Conservation (phyloP, 768 basidiomycete species). For the Boletus sensibilis region DNA sequence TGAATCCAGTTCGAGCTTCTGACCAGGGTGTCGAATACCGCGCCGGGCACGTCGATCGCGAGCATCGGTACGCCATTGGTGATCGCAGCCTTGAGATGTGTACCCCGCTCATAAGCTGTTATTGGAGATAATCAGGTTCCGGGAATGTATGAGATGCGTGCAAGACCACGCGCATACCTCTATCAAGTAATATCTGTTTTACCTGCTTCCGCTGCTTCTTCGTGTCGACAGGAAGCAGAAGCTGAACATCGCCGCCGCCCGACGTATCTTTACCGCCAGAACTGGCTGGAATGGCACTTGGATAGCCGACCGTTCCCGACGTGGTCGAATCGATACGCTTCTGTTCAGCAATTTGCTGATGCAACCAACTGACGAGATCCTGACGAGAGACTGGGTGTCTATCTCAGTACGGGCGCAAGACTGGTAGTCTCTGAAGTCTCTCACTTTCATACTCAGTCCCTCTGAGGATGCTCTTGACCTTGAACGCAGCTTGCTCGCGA, state of each 20-base stretch:
- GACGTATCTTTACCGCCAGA: constrained; percentile 37
- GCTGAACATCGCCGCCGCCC: constrained; percentile 50
- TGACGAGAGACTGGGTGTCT: constrained; percentile 53
- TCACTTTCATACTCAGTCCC: constrained; percentile 73
- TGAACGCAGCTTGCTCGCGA: constrained; percentile 68
- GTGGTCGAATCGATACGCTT: constrained; percentile 68
- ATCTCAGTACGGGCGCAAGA: constrained; percentile 4
- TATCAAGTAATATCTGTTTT: constrained; percentile 66
- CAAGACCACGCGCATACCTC: constrained; percentile 42
- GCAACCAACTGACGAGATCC: constrained; percentile 73
- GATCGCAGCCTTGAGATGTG: constrained; percentile 56
- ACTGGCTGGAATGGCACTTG: constrained; percentile 37
- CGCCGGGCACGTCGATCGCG: constrained; percentile 65
- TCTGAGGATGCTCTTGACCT: constrained; percentile 78
- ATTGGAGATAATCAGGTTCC: not conserved
- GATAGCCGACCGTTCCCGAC: constrained; percentile 50
- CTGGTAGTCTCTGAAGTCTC: constrained; percentile 13
- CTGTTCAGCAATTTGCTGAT: constrained; percentile 77
- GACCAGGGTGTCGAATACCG: constrained; percentile 62
- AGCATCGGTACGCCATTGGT: constrained; percentile 63
- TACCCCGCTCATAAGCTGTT: constrained; percentile 62
- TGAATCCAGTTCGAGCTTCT: constrained; percentile 60
- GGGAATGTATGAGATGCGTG: not conserved
- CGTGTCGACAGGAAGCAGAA: constrained; percentile 63
- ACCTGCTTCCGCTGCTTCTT: constrained; percentile 75